phyloP scores from a whole-genome alignment of 371 early-diverging fungal genomes.

The Funneliformis caledonium region DNA sequence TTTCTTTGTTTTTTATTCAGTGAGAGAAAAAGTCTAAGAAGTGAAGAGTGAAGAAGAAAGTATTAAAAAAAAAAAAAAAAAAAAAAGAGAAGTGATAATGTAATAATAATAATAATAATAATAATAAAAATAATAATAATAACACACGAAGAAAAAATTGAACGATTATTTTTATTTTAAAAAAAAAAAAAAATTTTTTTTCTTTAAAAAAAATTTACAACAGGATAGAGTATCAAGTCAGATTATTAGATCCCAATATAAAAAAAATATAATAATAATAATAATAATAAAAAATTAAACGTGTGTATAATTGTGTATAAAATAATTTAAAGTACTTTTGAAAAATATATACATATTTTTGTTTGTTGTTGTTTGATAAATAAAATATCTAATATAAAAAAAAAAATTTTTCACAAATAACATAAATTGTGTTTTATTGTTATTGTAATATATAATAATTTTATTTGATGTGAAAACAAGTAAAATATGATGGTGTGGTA shows the following conservation, averaged over 20 bases:
- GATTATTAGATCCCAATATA: not conserved
- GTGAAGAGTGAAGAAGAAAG: not conserved
- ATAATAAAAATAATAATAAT: too few relatives aligned
- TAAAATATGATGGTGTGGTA: not conserved
- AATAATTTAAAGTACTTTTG: not conserved
- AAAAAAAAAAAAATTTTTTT: too few relatives aligned
- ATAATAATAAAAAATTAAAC: too few relatives aligned
- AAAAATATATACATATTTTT: slow-evolving; percentile 1
- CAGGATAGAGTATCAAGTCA: not conserved
- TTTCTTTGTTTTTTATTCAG: too few relatives aligned
- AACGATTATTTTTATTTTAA: too few relatives aligned
- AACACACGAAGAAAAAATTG: too few relatives aligned
- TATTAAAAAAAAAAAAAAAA: not conserved
- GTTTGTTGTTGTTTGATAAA: not conserved
- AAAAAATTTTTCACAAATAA: not conserved
- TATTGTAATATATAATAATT: too few relatives aligned
- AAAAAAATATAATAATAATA: not conserved
- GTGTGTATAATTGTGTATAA: too few relatives aligned
- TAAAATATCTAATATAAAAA: not conserved
- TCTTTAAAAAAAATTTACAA: not conserved
- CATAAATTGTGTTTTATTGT: too few relatives aligned
- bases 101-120: not conserved
- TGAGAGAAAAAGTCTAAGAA: not conserved
- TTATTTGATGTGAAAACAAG: not conserved
- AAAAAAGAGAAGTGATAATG: not conserved